These are phyloP conservation scores for Sphagnum tenellum DNA, from an alignment of 225 moss, liverwort and hornwort species.

Conservation along the genomic window DNA sequence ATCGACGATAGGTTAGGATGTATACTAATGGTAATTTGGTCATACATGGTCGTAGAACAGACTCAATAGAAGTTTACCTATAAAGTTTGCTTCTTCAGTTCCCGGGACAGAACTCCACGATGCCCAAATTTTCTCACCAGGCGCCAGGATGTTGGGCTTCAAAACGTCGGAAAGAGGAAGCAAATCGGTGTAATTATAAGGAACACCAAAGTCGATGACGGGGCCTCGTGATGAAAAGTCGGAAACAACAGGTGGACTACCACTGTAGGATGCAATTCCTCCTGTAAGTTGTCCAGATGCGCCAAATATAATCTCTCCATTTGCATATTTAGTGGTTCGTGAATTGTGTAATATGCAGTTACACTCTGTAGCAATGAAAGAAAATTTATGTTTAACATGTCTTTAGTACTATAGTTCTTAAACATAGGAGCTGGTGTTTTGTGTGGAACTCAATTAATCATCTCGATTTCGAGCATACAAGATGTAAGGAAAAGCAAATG, in stretches of 20 bases:
- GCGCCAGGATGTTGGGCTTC: conserved; percentile 41
- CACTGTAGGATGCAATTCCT: conserved; percentile 11
- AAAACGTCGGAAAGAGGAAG: conserved; percentile 25
- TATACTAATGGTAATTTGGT: too few relatives aligned
- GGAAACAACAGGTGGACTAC: conserved; percentile 36
- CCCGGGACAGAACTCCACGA: conserved; percentile 10
- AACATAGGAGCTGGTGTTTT: too few relatives aligned
- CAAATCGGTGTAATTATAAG: conserved; percentile 1
- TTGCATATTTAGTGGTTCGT: conserved; percentile 9
- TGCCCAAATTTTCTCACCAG: conserved; percentile 45
- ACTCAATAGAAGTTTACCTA: too few relatives aligned
- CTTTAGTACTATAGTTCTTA: too few relatives aligned
- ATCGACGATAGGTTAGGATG: too few relatives aligned
- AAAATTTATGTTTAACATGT: background rate
- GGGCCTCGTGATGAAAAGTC: conserved; percentile 50
- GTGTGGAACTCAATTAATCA: too few relatives aligned
- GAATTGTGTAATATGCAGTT: conserved; percentile 27
- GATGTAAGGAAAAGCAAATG: too few relatives aligned
- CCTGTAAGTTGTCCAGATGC: conserved; percentile 47
- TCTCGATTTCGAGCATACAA: too few relatives aligned
- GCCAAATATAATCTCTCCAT: conserved; percentile 9
- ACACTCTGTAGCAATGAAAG: conserved; percentile 18
- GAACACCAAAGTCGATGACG: conserved; percentile 11
- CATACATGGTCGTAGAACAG: too few relatives aligned
- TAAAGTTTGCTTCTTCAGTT: too few relatives aligned